These are phyloP conservation scores for Entonaema liquescens DNA, from an alignment of 495 filamentous ascomycete genomes.

Conservation along the genomic window DNA sequence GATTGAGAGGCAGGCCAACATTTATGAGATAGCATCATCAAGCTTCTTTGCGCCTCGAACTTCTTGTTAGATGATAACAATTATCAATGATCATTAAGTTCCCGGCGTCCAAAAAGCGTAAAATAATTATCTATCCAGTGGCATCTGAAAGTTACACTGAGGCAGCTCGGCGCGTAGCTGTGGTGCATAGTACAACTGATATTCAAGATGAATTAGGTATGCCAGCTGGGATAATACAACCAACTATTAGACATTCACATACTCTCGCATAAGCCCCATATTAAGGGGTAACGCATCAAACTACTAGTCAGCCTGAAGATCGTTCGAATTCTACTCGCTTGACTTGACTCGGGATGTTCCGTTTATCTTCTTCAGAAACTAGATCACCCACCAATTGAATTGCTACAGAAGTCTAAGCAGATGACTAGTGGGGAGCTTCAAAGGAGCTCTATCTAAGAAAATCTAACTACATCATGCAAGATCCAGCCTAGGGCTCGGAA, in stretches of 20 bases:
- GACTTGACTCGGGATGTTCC: background rate
- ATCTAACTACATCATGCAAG: background rate
- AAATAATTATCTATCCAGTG: background rate
- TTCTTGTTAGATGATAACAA: background rate
- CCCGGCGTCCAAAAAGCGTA: background rate
- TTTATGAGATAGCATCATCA: background rate
- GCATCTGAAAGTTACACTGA: background rate
- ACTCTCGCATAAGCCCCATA: background rate
- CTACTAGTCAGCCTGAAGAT: background rate
- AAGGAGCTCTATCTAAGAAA: background rate
- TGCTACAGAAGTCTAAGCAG: background rate
- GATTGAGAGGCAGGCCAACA: background rate
- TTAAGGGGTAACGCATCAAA: background rate
- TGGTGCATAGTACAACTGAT: background rate
- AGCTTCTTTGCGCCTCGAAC: background rate
- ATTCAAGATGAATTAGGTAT: background rate
- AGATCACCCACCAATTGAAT: background rate
- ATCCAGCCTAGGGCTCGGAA: background rate
- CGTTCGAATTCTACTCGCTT: background rate
- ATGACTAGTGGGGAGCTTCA: background rate
- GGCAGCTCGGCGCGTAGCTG: background rate
- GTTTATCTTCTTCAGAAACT: background rate
- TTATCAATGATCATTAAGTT: background rate
- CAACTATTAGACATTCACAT: background rate
- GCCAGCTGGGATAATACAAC: background rate